A percentile compares a stretch with the other conserved stretches of the same genome.
Evolutionary conservation across 352 stramenopile species (phyloP).

Genomic region (Nothophytophthora sp.): DNA sequence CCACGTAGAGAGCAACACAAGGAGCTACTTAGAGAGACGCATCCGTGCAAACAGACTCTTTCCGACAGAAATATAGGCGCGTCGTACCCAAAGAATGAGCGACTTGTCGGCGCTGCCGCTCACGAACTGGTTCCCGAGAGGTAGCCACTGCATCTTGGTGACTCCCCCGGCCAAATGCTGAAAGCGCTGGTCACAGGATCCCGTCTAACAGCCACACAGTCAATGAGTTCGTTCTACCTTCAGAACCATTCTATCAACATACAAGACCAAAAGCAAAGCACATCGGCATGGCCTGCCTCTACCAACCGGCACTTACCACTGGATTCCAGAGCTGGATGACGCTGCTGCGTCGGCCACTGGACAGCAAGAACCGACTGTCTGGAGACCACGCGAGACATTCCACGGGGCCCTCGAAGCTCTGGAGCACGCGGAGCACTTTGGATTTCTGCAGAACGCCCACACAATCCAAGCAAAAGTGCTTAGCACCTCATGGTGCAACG

Average conservation of each 20-base stretch:
- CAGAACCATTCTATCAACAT: too few relatives aligned
- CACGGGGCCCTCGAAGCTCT: slow-evolving; percentile 41
- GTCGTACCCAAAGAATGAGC: slow-evolving; percentile 72
- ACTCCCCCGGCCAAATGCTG: slow-evolving; percentile 60
- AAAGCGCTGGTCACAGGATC: slow-evolving; percentile 45
- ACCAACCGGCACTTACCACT: slow-evolving; percentile 26
- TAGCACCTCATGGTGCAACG: not conserved
- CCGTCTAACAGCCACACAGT: slow-evolving; percentile 32
- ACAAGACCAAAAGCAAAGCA: too few relatives aligned
- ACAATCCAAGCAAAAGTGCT: not conserved
- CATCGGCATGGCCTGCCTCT: too few relatives aligned
- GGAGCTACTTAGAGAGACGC: too few relatives aligned
- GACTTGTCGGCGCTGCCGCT: slow-evolving; percentile 76
- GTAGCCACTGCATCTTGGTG: slow-evolving; percentile 54
- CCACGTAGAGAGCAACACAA: too few relatives aligned
- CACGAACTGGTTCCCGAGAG: slow-evolving; percentile 60
- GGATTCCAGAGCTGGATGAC: slow-evolving; percentile 72
- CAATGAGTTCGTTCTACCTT: not conserved
- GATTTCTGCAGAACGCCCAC: slow-evolving; percentile 11
- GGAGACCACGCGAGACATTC: slow-evolving; percentile 74
- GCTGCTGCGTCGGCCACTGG: slow-evolving; percentile 47
- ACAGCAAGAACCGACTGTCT: slow-evolving; percentile 58
- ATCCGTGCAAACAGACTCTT: too few relatives aligned
- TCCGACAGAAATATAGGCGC: not conserved
- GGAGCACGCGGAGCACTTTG: slow-evolving; percentile 40